Evolutionary conservation across 2,329 filamentous ascomycete genomes (phyloP), one percentile per base, ranked within the genome.

Genomic region (Intubia oerlemansii): DNA sequence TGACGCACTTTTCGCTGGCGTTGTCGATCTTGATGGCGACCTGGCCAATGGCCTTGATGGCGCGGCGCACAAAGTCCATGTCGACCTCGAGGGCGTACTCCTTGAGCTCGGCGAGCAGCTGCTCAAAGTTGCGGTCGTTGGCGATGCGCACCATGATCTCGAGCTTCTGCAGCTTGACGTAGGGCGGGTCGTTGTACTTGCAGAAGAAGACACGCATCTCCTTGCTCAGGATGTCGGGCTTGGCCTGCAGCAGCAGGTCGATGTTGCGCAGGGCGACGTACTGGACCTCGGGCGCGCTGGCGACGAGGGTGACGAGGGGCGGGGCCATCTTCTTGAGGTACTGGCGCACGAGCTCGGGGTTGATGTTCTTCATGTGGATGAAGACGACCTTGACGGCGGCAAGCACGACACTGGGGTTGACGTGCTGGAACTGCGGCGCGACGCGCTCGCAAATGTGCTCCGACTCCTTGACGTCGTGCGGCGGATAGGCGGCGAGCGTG

Each of bases 141-240:
- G 85, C 81, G 70, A 98, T 95, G 50, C 88, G 74, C 27, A 98
- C 85, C 88, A 98, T 95, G 37, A 95, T 95, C 48, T 98, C 88
- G 28, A 98, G 66, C 48, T 98, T 98, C 47, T 92, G 78, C 34
- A 98, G 70, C 52, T 98, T 98, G 43, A 98, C 73, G 48, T 98
- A 98, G 14, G 82, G 82, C 2, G 88, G 85, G 42, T 98, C 88
- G 47, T 95, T 95, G 57, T 98, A 98, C 55, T 98, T 98, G 73
- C 88, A 98, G 57, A 98, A 98, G 57, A 98, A 98, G 7, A 98
- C 88, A 25, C 88, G 71, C 44, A 98, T 70, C 51, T 98, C 88
- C 51, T 95, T 95, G 60, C 80, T 91, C 8, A 98, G 62, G 32
- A 98, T 93, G 40, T 92, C 84, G 9, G 88, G 82, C 50, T 93